phyloP scores from a whole-genome alignment of 1,284 basidiomycete species.

The Malassezia yamatoensis region DNA sequence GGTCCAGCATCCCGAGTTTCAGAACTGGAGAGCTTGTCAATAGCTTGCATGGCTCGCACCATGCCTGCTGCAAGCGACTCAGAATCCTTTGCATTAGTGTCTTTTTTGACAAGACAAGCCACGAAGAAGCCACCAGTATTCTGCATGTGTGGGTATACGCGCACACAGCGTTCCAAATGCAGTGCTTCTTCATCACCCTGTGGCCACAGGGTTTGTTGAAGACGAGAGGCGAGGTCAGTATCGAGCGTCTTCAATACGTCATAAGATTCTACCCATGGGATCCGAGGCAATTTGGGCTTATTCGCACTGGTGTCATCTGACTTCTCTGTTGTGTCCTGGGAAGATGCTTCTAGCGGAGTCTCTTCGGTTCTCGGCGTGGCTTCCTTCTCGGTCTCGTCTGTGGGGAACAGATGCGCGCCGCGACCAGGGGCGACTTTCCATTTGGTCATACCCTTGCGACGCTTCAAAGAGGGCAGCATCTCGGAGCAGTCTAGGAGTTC shows the following conservation, averaged over 20 bases:
- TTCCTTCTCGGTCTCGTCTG: slow-evolving; percentile 1
- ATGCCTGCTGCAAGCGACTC: slow-evolving; percentile 43
- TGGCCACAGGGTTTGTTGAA: slow-evolving; percentile 39
- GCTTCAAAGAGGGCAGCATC: slow-evolving; percentile 62
- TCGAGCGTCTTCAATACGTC: slow-evolving; percentile 36
- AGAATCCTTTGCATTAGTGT: slow-evolving; percentile 21
- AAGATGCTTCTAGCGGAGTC: slow-evolving; percentile 8
- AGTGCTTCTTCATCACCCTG: slow-evolving; percentile 40
- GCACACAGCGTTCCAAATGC: slow-evolving; percentile 37
- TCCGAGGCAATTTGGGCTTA: slow-evolving; percentile 25
- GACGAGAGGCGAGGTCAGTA: slow-evolving; percentile 29
- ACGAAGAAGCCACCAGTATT: slow-evolving; percentile 97
- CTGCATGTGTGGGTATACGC: slow-evolving; percentile 76
- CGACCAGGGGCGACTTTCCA: slow-evolving; percentile 43
- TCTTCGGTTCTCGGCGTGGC: slow-evolving; percentile 18
- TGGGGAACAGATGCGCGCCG: slow-evolving; percentile 30
- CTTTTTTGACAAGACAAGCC: slow-evolving; percentile 63
- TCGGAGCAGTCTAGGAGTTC: slow-evolving; percentile 69
- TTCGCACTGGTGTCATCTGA: background rate
- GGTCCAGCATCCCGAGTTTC: slow-evolving; percentile 19
- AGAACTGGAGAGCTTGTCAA: background rate
- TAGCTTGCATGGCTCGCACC: slow-evolving; percentile 29
- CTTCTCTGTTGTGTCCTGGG: slow-evolving; percentile 2
- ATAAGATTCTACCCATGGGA: slow-evolving; percentile 40
- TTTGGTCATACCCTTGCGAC: slow-evolving; percentile 50